Conservation (phyloP, 768 basidiomycete genomes). For the Termitomyces sp. region DNA sequence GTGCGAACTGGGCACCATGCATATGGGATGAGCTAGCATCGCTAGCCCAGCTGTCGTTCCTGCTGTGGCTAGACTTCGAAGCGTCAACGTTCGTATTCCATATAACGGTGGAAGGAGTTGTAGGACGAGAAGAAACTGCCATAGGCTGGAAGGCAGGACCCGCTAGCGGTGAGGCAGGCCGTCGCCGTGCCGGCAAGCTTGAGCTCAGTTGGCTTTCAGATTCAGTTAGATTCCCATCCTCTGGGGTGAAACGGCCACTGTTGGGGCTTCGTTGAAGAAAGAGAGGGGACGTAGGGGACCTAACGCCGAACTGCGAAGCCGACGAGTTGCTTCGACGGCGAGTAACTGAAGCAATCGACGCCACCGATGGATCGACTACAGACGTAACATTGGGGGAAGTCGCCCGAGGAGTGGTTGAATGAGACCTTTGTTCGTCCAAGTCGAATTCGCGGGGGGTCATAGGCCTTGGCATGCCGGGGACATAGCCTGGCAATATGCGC, state of each 20-base stretch:
- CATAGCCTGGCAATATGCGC: slow-evolving; percentile 73
- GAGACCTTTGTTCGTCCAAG: slow-evolving; percentile 64
- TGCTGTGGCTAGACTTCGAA: slow-evolving; percentile 36
- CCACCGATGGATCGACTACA: slow-evolving; percentile 24
- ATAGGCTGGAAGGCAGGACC: slow-evolving; percentile 58
- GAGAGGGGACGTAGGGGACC: slow-evolving; percentile 46
- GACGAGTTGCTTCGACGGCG: slow-evolving; percentile 54
- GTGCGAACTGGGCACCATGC: slow-evolving; percentile 22
- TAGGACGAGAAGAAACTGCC: slow-evolving; percentile 58
- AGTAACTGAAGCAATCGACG: slow-evolving; percentile 29
- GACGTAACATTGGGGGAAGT: slow-evolving; percentile 54
- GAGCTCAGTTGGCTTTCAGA: slow-evolving; percentile 47
- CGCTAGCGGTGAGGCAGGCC: slow-evolving; percentile 73
- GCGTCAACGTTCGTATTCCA: slow-evolving; percentile 48
- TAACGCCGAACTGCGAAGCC: slow-evolving; percentile 45
- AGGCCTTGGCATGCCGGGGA: slow-evolving; percentile 87
- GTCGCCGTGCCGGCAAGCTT: slow-evolving; percentile 51
- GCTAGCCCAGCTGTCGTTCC: slow-evolving; percentile 59
- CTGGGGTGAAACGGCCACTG: slow-evolving; percentile 60
- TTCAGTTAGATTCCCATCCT: slow-evolving; percentile 36
- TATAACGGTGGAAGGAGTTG: slow-evolving; percentile 71
- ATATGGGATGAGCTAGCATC: slow-evolving; percentile 33
- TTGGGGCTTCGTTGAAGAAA: slow-evolving; percentile 60
- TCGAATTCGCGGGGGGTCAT: slow-evolving; percentile 87
- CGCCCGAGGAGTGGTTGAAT: slow-evolving; percentile 78